Evolutionary conservation across 1,284 basidiomycete species (phyloP).

Genomic region (Moniliella sp.): DNA sequence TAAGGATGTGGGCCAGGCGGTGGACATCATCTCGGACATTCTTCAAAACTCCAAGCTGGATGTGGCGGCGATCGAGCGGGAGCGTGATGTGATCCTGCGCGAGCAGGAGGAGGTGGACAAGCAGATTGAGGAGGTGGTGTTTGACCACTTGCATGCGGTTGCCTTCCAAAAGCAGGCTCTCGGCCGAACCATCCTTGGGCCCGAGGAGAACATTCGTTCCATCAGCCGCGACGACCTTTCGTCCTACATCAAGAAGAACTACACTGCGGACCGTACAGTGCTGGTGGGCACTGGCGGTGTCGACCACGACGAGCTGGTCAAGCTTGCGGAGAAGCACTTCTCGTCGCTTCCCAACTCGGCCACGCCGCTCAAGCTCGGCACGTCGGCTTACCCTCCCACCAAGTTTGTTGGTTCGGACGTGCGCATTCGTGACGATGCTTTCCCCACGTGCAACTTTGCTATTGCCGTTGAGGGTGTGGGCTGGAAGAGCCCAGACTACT

Average conservation of each 20-base stretch:
- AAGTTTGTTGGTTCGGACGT: constrained; percentile 85
- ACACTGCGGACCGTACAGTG: constrained; percentile 95
- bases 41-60: constrained; percentile 94
- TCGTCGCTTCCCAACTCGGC: constrained; percentile 63
- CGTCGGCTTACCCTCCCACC: constrained; percentile 38
- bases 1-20: constrained; percentile 71
- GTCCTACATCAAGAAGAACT: constrained; percentile 88
- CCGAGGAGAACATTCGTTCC: constrained; percentile 84
- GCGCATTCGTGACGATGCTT: constrained; percentile 78
- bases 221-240: constrained; percentile 75
- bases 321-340: constrained; percentile 85
- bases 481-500: constrained; percentile 95
- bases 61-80: constrained; percentile 64
- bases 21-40: constrained; percentile 95
- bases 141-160: constrained; percentile 87
- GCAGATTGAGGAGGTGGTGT: constrained; percentile 91
- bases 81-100: constrained; percentile 84
- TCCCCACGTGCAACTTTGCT: constrained; percentile 67
- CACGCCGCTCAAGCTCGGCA: constrained; percentile 70
- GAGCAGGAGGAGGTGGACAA: constrained; percentile 99
- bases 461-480: constrained; percentile 93
- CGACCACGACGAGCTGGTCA: constrained; percentile 73
- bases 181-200: constrained; percentile 89
- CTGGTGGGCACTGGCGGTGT: constrained; percentile 90
- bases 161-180: constrained; percentile 90